Evolutionary conservation across 192 early-diverging fungal genomes (phyloP), one percentile per base, ranked within the genome.

Genomic region (Helicostylum pulchrum): DNA sequence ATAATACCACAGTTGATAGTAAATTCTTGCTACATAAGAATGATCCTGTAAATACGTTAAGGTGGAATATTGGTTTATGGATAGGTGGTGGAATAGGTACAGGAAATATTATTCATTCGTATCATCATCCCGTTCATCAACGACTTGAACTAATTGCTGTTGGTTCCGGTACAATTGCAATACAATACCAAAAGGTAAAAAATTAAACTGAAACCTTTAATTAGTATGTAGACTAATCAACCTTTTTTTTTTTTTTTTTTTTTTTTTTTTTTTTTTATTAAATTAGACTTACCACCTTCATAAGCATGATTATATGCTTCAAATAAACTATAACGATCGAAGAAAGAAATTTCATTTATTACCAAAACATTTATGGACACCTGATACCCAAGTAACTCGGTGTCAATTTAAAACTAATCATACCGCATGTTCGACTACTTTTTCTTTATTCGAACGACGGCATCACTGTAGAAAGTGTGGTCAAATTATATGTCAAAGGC

Each of bases 391-490:
- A 1, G 52, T 61, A 12, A 26, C 49, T 54, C 32, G 42, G 49
- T 72, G 70, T 61, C 70, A 72, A 32, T 72, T 62, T 50, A 57
- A 62, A 42, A 44, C 42, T 3, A 10, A 55, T 32, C 23, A 15
- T 50, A 20, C 23, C 4, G 9, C 30, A 32, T 72, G 70, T 39
- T 46, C 44, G 31, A 49, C 52, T 21, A 43, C 44, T 36, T 72
- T 72, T 31, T 54, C 57, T 20, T 72, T 65, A 11, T 66, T 72
- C 26, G 44, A 65, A 48, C 45, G 70, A 49, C 44, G 52, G 34
- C 70, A 72, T 61, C 70, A 72, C 39, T 72, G 70, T 43, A 57
- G 70, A 48, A 65, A 64, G 23, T 72, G 70, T 49, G 70, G 70
- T 9, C 49, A 62, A 20, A 53, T 72, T 10, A 53, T 65, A 31